These are phyloP conservation scores for Saccharomyces mikatae DNA, from an alignment of 805 yeast genomes.

Conservation along the genomic window DNA sequence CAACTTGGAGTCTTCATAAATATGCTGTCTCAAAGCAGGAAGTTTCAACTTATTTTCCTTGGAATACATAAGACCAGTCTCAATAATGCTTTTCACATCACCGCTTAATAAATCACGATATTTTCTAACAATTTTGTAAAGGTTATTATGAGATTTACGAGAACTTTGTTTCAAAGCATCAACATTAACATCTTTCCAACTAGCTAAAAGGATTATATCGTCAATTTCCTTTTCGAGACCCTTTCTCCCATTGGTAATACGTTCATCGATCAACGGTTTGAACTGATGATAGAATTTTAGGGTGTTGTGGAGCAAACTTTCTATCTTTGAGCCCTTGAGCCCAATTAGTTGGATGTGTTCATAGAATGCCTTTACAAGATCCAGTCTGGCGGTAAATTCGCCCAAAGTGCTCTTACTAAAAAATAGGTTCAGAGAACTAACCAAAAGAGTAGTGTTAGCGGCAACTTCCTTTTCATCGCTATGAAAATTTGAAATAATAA, in stretches of 20 bases:
- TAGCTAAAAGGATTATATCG: conserved; percentile 81
- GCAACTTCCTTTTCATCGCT: conserved; percentile 19
- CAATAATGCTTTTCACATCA: conserved; percentile 48
- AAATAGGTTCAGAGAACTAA: conserved; percentile 63
- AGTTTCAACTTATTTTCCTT: conserved; percentile 6
- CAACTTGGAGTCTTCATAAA: conserved; percentile 6
- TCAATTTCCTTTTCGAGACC: conserved; percentile 67
- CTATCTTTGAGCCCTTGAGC: conserved; percentile 18
- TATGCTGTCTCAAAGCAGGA: conserved; percentile 2
- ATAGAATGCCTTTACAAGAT: conserved; percentile 56
- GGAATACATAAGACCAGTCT: conserved; percentile 42
- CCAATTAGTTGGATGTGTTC: conserved; percentile 39
- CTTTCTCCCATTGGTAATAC: conserved; percentile 40
- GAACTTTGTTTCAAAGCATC: conserved; percentile 94
- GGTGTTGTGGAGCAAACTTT: conserved; percentile 31
- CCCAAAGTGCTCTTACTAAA: conserved; percentile 72
- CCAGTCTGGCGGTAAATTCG: conserved; percentile 54
- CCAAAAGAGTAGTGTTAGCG: conserved; percentile 20
- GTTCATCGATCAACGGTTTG: conserved; percentile 37
- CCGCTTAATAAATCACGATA: conserved; percentile 57
- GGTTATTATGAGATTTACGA: conserved; percentile 71
- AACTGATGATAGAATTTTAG: conserved; percentile 64
- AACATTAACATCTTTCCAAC: conserved; percentile 94
- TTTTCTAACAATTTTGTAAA: conserved; percentile 77
- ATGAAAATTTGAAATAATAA: conserved; percentile 42